Base-by-base conservation (phyloP, 1,284 basidiomycete genomes). In the Bjerkandera adusta region DNA sequence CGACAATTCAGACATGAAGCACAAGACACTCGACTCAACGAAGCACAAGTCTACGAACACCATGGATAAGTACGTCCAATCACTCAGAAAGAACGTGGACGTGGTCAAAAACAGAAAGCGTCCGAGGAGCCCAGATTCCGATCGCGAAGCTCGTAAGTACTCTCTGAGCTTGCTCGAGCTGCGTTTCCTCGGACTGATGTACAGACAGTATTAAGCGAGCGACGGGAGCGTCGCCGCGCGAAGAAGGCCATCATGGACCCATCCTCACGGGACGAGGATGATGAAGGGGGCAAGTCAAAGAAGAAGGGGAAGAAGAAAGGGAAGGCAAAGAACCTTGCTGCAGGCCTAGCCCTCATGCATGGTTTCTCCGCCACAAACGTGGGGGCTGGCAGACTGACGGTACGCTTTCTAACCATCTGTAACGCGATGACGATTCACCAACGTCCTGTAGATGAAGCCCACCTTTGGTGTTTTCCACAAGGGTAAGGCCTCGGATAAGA, bases 301-400 rank as follows among this genome's bases (percentile, higher is more conserved):
- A 51, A 49, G 56, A 54, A 43, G 55, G 65, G 47, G 67, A 68
- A 49, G 48, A 48, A 25, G 32, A 47, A 55, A 44, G 36, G 33
- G 8, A 69, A 67, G 52, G 70, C 68, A 47, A 52, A 41, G 20
- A 65, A 57, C 22, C 54, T 71, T 12, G 68, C 75, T 3, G 66
- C 76, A 4, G 79, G 76, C 2, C 68, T 89, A 39, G 83, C 86
- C 0, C 69, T 90, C 13, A 79, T 90, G 78, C 82, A 88, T 48
- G 85, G 84, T 1, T 86, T 90, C 57, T 70, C 74, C 6, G 79
- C 87, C 1, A 77, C 75, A 3, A 89, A 87, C 52, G 73, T 90
- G 11, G 81, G 81, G 1, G 80, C 76, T 54, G 72, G 76, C 48
- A 76, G 86, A 42, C 64, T 90, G n/a, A 90, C 87, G 49, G 87